Evolutionary conservation across 805 yeast genomes (phyloP), one percentile per base, ranked within the genome.

Genomic region (Yarrowia bubula): DNA sequence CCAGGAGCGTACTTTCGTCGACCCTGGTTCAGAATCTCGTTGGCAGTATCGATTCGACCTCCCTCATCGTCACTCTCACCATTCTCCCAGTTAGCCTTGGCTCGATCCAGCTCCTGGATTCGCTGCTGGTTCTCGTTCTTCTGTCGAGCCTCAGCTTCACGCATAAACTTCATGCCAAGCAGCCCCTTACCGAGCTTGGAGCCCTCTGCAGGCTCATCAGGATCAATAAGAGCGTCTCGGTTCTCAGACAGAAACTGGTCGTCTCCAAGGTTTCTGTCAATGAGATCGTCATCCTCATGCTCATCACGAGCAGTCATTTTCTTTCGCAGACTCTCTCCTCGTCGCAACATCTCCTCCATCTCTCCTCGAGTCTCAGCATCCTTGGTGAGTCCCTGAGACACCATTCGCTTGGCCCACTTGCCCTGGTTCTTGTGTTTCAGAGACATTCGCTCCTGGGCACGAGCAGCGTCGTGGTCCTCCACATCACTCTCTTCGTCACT

Each of bases 151-250:
- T 88, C 96, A 1, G 98, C 98, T 67, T 88, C 88, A 69, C 82
- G 87, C 98, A 93, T 93, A 75, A 93, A 93, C 69, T 92, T 96
- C 98, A 95, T 95, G 57, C 86, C 88, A 82, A 93, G 77, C 18
- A 93, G 87, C 65, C 98, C 98, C 75, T 92, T 93, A 18, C 95
- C 92, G n/a, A 86, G 75, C 50, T 79, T 81, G 37, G 78, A 75
- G 11, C 77, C 50, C 35, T 69, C 66, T 3, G 51, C 63, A 1
- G 69, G 66, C 32, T 48, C 63, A 10, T 57, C 68, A 6, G 53
- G 67, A 14, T 61, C 57, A 6, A 48, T 79, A 13, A 64, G 48
- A 2, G 73, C 73, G 13, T 71, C 77, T 10, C 75, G 81, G 9
- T 69, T 78, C 11, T 73, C 66, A 8, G 67, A 71, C 28, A 51